Evolutionary conservation across 2,329 filamentous ascomycete species (phyloP).

Genomic region (Diaporthe aspalathi): DNA sequence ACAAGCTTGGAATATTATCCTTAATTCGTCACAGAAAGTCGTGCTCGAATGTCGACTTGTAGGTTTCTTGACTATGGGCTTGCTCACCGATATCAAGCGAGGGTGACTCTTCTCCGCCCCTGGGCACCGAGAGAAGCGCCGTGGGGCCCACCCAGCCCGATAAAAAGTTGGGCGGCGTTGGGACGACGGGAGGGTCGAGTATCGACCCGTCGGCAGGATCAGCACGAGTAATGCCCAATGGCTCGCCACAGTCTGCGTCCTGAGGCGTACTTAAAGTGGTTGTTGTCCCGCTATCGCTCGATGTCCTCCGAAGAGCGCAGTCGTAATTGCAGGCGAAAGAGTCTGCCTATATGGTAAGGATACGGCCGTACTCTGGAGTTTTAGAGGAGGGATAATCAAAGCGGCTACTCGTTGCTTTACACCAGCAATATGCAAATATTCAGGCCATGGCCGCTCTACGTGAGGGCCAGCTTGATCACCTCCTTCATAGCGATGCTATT

Average conservation of each 20-base stretch:
- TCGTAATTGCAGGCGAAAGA: not conserved
- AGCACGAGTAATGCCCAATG: not conserved
- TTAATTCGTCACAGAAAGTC: not conserved
- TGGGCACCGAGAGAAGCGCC: constrained; percentile 22
- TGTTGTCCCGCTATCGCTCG: not conserved
- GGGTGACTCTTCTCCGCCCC: constrained; percentile 26
- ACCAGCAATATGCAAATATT: constrained; percentile 12
- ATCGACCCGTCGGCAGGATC: constrained; percentile 7
- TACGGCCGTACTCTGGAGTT: too few relatives aligned
- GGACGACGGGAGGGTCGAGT: not conserved
- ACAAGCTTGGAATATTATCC: not conserved
- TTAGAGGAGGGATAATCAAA: not conserved
- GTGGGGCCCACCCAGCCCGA: constrained; percentile 3
- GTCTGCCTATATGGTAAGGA: not conserved
- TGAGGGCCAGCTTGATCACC: constrained; percentile 40
- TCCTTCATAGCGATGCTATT: constrained; percentile 41
- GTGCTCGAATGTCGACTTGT: not conserved
- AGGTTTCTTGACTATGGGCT: not conserved
- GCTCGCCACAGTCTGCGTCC: not conserved
- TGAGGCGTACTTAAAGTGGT: not conserved
- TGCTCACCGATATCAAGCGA: constrained; percentile 15
- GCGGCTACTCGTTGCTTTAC: not conserved
- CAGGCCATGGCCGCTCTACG: constrained; percentile 38
- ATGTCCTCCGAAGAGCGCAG: not conserved
- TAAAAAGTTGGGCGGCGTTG: not conserved